Evolutionary conservation across 345 rosid genomes (phyloP).

Genomic region (Rhodamnia argentea): DNA sequence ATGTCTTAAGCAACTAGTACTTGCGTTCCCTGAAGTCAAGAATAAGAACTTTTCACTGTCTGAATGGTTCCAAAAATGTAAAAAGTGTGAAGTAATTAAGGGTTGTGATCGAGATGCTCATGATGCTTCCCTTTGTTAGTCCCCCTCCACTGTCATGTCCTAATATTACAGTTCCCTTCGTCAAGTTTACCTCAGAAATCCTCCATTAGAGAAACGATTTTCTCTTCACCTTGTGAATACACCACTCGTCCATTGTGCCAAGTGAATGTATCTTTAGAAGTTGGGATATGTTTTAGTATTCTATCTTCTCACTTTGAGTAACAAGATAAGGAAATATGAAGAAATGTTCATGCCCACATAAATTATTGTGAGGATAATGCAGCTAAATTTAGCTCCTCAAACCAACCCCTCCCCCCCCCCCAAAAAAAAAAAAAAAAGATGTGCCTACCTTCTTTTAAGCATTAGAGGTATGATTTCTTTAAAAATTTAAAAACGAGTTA

Average conservation of each 20-base stretch:
- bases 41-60: neutral
- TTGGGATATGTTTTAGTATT: neutral
- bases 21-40: neutral
- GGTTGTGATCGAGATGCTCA: neutral
- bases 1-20: neutral
- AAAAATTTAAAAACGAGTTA: neutral
- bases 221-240: neutral
- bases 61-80: neutral
- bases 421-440: neutral
- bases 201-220: neutral
- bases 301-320: neutral
- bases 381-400: neutral
- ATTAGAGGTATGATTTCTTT: neutral
- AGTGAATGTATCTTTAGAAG: neutral
- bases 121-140: neutral
- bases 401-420: no score
- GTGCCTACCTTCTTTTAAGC: neutral
- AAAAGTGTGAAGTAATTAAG: neutral
- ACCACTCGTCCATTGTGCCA: neutral
- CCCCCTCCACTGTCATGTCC: neutral
- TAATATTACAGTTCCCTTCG: neutral
- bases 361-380: neutral
- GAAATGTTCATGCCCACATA: neutral
- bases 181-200: neutral
- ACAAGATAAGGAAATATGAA: neutral